Conservation (phyloP, 2,329 filamentous ascomycete species). For the Hymenoscyphus scutula region DNA sequence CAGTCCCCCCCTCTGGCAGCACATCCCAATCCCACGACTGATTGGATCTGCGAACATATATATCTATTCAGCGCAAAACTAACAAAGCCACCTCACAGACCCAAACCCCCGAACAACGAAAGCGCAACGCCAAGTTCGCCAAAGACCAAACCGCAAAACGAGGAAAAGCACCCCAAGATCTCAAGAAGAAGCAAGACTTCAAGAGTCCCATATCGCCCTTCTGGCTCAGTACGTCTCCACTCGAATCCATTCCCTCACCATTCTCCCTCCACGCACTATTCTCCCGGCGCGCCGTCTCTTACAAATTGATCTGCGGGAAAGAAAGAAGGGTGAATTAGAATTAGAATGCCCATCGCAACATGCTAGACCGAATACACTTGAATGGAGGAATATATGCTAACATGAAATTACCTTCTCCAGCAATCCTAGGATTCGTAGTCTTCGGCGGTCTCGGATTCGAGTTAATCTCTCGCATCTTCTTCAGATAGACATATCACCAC, state of each 20-base stretch:
- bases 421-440: constrained; percentile 35
- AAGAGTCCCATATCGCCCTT: constrained; percentile 60
- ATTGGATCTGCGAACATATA: background rate
- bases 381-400: background rate
- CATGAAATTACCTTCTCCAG: constrained; percentile 15
- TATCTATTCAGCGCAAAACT: background rate
- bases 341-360: too few species aligned
- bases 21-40: too few species aligned
- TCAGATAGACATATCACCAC: constrained; percentile 19
- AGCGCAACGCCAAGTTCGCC: constrained; percentile 75
- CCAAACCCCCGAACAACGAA: constrained; percentile 81
- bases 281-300: too few species aligned
- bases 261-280: too few species aligned
- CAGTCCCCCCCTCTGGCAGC: too few species aligned
- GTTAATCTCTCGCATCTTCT: constrained; percentile 37
- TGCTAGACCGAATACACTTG: background rate
- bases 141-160: constrained; percentile 70
- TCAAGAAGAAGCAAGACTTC: constrained; percentile 55
- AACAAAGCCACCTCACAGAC: constrained; percentile 48
- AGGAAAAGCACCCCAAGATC: constrained; percentile 66
- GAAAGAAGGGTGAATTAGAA: too few species aligned
- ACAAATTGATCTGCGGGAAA: too few species aligned
- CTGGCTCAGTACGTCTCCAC: constrained; percentile 55
- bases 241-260: too few species aligned
- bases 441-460: constrained; percentile 40